Base-by-base conservation (phyloP, 176 grass and related monocot genomes). In the Bolboschoenus planiculmis region DNA sequence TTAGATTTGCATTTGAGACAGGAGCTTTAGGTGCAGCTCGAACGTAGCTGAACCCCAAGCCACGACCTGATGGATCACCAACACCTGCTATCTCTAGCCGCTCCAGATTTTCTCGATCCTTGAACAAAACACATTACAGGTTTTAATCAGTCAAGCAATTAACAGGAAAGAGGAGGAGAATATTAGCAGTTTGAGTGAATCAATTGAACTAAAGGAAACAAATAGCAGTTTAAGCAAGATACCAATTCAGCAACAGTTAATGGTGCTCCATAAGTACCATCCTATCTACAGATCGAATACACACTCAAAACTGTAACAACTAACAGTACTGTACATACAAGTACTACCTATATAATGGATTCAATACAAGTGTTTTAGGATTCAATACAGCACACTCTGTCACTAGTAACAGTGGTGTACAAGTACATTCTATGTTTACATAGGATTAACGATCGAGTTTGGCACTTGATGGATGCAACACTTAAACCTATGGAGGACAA, bases 21-120 rank as follows among this genome's bases (percentile, higher is more conserved):
- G 89, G 94, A 81, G 91, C 92, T 86, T 94, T 94, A 31, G 94
- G 82, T 81, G 92, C 85, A 56, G 89, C 92, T 81, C 87, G 73
- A 72, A 95, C 96, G 83, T 95, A 98, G 86, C 96, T 98, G 87
- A 98, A 98, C 62, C 96, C 96, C 71, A 98, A 84, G 21, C 92
- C 96, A 85, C 92, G 90, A 58, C 96, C 92, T 76, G 96, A 95
- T 84, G 96, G 96, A 87, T 98, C 96, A 27, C 92, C 92, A 78
- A 95, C 89, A 47, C 92, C 96, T 46, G 91, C 88, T 77, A 98
- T 98, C 91, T 95, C 96, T 85, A 98, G 85, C 64, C 89, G 91
- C 85, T 95, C 96, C 56, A 95, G 89, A 91, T 93, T 98, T 78
- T 95, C 96, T 83, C 80, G 87, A 65, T 93, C 86, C 96, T 98